Evolutionary conservation across 179 eudicot genomes (phyloP).

Genomic region (Silene noctiflora): DNA sequence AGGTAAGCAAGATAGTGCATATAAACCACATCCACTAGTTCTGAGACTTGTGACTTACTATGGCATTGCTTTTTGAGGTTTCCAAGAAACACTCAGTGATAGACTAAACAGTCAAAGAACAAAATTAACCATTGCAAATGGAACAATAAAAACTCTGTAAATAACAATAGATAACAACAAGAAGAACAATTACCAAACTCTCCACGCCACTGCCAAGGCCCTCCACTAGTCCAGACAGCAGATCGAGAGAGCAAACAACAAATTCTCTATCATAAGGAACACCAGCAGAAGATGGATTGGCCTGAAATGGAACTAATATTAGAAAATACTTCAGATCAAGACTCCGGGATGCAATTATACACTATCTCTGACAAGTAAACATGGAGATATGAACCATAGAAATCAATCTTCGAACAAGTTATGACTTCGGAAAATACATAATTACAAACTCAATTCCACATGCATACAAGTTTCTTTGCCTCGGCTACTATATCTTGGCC

Average conservation of each 20-base stretch:
- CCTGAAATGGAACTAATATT: slow-evolving; percentile 40
- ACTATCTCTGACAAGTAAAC: neutral
- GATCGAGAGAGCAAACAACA: slow-evolving; percentile 81
- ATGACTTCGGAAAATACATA: neutral
- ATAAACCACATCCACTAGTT: neutral
- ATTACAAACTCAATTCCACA: neutral
- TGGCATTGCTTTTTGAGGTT: neutral
- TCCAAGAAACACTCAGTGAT: neutral
- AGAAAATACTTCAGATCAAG: slow-evolving; percentile 13
- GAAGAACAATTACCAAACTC: slow-evolving; percentile 61
- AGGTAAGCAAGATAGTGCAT: neutral
- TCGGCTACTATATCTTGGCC: neutral
- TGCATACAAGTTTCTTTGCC: neutral
- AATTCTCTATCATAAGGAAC: slow-evolving; percentile 81
- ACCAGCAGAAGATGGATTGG: slow-evolving; percentile 67
- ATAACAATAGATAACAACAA: neutral
- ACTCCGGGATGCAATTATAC: neutral
- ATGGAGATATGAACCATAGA: neutral
- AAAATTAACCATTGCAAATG: neutral
- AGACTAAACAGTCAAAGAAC: slow-evolving; percentile 1
- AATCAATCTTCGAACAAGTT: neutral
- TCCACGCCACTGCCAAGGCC: slow-evolving; percentile 96
- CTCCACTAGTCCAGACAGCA: slow-evolving; percentile 90
- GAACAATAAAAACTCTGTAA: neutral
- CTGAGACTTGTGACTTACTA: neutral